A percentile compares a stretch with the other conserved stretches of the same genome.
phyloP scores from a whole-genome alignment of 352 stramenopile genomes.

The Phytophthora palmivora region DNA sequence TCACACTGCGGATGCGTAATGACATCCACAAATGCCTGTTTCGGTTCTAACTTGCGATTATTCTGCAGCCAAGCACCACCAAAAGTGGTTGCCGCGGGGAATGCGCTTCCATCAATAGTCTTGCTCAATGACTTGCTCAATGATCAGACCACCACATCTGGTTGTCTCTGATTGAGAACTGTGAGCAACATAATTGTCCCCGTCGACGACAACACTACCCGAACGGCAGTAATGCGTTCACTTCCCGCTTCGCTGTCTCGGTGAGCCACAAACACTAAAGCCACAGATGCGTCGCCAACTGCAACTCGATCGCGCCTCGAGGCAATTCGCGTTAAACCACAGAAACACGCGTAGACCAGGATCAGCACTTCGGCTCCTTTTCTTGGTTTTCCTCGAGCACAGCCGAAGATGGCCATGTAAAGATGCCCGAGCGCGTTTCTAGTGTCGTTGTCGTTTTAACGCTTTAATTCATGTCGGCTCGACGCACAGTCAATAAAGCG shows the following conservation, averaged over 20 bases:
- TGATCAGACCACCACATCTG: neutral
- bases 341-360: slow-evolving; percentile 24
- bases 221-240: neutral
- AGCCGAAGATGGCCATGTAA: slow-evolving; percentile 41
- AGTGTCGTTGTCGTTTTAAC: slow-evolving; percentile 17
- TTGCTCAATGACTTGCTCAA: too few species aligned
- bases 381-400: slow-evolving; percentile 28
- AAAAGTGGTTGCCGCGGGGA: neutral
- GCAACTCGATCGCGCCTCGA: slow-evolving; percentile 1
- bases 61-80: slow-evolving; percentile 17
- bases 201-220: neutral
- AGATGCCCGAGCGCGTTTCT: slow-evolving; percentile 37
- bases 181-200: neutral
- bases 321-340: slow-evolving; percentile 25
- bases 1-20: too few species aligned
- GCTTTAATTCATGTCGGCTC: slow-evolving; percentile 8
- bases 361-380: slow-evolving; percentile 14
- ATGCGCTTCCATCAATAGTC: too few species aligned
- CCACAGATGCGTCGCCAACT: neutral
- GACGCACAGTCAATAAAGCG: slow-evolving; percentile 12
- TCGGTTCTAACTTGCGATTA: too few species aligned
- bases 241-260: slow-evolving; percentile 3
- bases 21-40: too few species aligned
- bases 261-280: neutral
- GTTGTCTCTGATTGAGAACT: neutral